Evolutionary conservation across 2,329 filamentous ascomycete genomes (phyloP).

Genomic region (Zarea fungicola): DNA sequence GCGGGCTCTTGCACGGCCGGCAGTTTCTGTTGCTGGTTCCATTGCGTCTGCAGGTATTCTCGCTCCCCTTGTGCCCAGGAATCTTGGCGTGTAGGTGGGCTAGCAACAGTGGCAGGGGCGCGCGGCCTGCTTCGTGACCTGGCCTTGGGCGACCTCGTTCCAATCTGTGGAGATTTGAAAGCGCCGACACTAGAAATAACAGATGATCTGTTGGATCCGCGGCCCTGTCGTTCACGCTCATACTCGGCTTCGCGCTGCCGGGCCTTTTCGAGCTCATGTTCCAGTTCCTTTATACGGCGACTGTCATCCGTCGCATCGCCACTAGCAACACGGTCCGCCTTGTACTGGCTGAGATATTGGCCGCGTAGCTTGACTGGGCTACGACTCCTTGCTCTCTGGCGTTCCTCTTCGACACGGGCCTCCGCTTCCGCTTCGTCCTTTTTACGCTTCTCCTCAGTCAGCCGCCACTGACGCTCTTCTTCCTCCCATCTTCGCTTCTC

Average conservation of each 20-base stretch:
- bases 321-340: constrained; percentile 56
- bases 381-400: constrained; percentile 54
- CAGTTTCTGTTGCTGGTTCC: constrained; percentile 38
- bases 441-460: constrained; percentile 66
- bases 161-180: not conserved
- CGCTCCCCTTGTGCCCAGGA: constrained; percentile 62
- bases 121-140: constrained; percentile 39
- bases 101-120: constrained; percentile 22
- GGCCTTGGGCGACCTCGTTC: constrained; percentile 21
- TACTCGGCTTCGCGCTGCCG: constrained; percentile 60
- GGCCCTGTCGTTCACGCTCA: constrained; percentile 51
- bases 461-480: constrained; percentile 69
- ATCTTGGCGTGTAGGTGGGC: constrained; percentile 51
- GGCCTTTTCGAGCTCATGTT: constrained; percentile 61
- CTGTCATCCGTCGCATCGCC: constrained; percentile 41
- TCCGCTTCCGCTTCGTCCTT: constrained; percentile 71
- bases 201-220: constrained; percentile 27
- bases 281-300: constrained; percentile 72
- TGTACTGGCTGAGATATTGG: constrained; percentile 83
- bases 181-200: not conserved
- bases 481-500: constrained; percentile 73
- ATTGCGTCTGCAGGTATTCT: constrained; percentile 55
- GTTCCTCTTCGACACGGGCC: constrained; percentile 60
- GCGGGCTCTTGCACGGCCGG: constrained; percentile 22
- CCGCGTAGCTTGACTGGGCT: constrained; percentile 69